Percentiles rank a stretch among this genome's conserved stretches.
phyloP scores from a whole-genome alignment of 306 rosid species.

The Corylus americana region DNA sequence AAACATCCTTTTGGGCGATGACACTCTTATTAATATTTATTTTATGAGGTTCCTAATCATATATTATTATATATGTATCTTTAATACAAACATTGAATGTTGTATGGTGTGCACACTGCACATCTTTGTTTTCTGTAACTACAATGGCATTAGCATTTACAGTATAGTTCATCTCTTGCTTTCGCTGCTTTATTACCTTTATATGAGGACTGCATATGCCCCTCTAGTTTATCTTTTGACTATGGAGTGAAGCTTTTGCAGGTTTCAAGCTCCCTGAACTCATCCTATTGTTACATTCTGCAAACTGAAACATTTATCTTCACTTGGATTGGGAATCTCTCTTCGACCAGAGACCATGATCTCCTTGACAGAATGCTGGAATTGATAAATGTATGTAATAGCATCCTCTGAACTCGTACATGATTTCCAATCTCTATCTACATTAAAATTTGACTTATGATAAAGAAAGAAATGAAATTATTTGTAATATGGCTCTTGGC shows the following conservation, averaged over 20 bases:
- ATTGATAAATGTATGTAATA: conserved; percentile 61
- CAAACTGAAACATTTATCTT: conserved; percentile 59
- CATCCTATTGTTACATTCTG: conserved; percentile 88
- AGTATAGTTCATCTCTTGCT: background rate
- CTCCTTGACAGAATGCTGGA: conserved; percentile 86
- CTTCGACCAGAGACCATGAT: conserved; percentile 81
- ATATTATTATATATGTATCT: background rate
- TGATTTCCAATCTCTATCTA: conserved; percentile 1
- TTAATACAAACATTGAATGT: background rate
- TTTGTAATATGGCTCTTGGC: background rate
- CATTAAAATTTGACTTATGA: background rate
- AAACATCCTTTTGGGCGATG: background rate
- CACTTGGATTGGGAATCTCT: conserved; percentile 90
- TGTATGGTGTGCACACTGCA: background rate
- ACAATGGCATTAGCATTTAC: background rate
- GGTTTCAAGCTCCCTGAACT: conserved; percentile 84
- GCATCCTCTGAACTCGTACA: conserved; percentile 13
- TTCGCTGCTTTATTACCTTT: background rate
- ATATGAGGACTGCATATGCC: background rate
- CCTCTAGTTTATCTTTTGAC: conserved; percentile 21
- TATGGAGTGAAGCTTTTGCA: conserved; percentile 36
- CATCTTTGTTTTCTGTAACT: background rate
- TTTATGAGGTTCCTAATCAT: background rate
- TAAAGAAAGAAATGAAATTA: background rate
- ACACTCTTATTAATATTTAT: background rate